These are phyloP conservation scores for Aspergillus panamensis DNA, from an alignment of 495 filamentous ascomycete genomes.

Conservation along the genomic window DNA sequence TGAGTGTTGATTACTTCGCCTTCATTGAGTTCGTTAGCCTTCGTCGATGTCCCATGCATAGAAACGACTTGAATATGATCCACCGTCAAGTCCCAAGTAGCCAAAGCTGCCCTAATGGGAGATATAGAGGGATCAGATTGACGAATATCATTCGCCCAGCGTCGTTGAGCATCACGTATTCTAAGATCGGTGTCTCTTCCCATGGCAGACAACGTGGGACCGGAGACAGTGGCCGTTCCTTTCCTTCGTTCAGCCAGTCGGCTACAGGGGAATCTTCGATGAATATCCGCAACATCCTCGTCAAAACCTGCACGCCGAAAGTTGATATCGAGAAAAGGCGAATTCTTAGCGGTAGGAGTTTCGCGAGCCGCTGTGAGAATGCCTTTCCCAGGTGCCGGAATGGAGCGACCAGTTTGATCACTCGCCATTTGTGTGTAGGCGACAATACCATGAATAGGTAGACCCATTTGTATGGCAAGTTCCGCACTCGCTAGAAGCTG, in stretches of 20 bases:
- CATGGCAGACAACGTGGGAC: neutral
- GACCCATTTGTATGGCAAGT: slow-evolving; percentile 94
- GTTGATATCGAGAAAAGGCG: slow-evolving; percentile 87
- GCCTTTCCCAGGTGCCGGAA: slow-evolving; percentile 93
- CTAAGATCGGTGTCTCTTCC: slow-evolving; percentile 36
- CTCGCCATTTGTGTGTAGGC: slow-evolving; percentile 92
- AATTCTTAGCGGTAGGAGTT: slow-evolving; percentile 62
- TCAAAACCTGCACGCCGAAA: slow-evolving; percentile 84
- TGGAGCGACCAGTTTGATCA: slow-evolving; percentile 96
- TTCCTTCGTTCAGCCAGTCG: neutral
- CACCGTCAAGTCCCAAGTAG: slow-evolving; percentile 94
- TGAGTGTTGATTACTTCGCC: slow-evolving; percentile 96
- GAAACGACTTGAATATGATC: slow-evolving; percentile 93
- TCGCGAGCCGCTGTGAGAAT: slow-evolving; percentile 94
- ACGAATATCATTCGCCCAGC: slow-evolving; percentile 95
- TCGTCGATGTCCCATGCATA: slow-evolving; percentile 97
- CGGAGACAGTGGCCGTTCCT: neutral
- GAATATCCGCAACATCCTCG: slow-evolving; percentile 62
- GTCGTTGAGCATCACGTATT: slow-evolving; percentile 73
- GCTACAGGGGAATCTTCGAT: neutral
- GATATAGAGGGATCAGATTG: slow-evolving; percentile 87
- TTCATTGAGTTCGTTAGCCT: slow-evolving; percentile 99
- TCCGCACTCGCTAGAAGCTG: slow-evolving; percentile 96
- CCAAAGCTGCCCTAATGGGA: slow-evolving; percentile 86
- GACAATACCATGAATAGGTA: slow-evolving; percentile 93